Conservation (phyloP, 1,139 yeast genomes). For the Lodderomyces parapsilosis region DNA sequence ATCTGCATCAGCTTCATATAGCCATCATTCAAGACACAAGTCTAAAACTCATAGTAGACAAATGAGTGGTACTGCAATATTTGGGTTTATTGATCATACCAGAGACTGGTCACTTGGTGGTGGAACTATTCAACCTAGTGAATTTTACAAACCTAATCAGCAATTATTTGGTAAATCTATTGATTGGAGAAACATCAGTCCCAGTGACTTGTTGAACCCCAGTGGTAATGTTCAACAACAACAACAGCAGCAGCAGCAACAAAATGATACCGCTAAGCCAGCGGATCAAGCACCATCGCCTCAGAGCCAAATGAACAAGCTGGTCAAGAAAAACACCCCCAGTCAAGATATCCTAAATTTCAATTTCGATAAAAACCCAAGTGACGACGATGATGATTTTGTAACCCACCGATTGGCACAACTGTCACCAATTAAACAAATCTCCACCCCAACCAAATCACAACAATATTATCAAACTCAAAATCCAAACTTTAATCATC, state of each 20-base stretch:
- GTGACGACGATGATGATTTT: constrained; percentile 10
- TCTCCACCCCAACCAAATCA: constrained; percentile 10
- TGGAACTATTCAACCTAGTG: constrained; percentile 18
- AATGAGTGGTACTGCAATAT: constrained; percentile 62
- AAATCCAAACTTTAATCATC: background rate
- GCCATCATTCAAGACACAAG: constrained; percentile 13
- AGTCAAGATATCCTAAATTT: constrained; percentile 16
- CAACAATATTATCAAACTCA: no score
- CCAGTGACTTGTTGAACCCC: constrained; percentile 30
- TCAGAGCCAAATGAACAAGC: background rate
- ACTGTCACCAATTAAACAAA: constrained; percentile 13
- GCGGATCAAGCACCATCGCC: background rate
- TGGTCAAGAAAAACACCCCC: constrained; percentile 4
- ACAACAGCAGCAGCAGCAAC: background rate
- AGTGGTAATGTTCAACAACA: background rate
- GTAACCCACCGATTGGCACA: constrained; percentile 6
- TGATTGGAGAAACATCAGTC: constrained; percentile 19
- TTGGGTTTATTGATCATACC: constrained; percentile 58
- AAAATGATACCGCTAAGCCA: constrained; percentile 1
- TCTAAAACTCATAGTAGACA: constrained; percentile 31
- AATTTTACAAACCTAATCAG: constrained; percentile 16
- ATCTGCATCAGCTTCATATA: constrained; percentile 9
- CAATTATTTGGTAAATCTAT: constrained; percentile 21
- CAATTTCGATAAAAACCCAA: constrained; percentile 16
- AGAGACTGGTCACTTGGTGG: constrained; percentile 52